Base-by-base conservation (phyloP, 1,139 yeast genomes). In the Yamadazyma blattariae region DNA sequence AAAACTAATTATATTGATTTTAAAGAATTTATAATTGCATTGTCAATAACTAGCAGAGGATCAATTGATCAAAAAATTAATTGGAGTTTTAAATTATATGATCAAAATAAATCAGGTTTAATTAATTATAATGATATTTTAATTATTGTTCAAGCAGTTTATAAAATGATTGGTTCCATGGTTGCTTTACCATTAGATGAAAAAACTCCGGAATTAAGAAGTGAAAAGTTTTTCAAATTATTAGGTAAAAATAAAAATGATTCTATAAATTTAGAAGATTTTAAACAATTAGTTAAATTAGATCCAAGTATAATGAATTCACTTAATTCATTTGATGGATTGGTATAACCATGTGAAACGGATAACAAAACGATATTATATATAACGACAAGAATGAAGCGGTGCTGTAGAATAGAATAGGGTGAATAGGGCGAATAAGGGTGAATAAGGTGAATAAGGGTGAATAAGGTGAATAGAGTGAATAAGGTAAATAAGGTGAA, bases 161-260 rank as follows among this genome's bases (percentile, higher is more conserved):
- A 92, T 59, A 86, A 86, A 59, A 89, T 94, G 97, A 84, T 92
- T 39, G 99, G 98, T 1, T 75, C 90, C 2, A 90, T 90, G 95
- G 96, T 90, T 42, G 80, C 82, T 43, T 69, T 90, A 36, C 89
- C 90, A 7, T 92, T 81, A n/a, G 96, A 89, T 54, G 97, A 90
- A 51, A 77, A 79, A 34, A 89, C 97, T 0, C 98, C 98, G 0
- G 97, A 90, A 50, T 67, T 79, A 48, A 74, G 97, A 41, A 89
- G 89, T 3, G 76, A 79, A 38, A 89, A 89, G 67, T 80, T 92
- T 39, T 92, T 94, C 63, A 67, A 60, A 27, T 61, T 78, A 39
- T 74, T 88, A 74, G 87, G 81, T 43, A 85, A 86, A 54, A 78
- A 84, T 52, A 79, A 83, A 44, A 81, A 79, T 2, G 82, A 75